Conservation (phyloP, 2,329 filamentous ascomycete species). For the Aspergillus ustus region DNA sequence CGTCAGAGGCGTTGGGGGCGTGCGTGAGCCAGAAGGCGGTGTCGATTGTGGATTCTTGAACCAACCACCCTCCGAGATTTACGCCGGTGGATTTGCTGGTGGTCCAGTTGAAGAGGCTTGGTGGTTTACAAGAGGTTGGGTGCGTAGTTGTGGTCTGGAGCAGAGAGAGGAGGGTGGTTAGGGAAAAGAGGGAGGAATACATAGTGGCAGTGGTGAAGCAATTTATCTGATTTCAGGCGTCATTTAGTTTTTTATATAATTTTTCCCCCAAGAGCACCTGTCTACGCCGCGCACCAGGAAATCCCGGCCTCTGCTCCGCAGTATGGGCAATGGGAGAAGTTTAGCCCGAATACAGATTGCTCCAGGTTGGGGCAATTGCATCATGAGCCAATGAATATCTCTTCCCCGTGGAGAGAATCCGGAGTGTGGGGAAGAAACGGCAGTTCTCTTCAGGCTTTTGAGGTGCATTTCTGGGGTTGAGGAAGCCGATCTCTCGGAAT, state of each 20-base stretch:
- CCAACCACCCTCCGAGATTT: conserved; percentile 33
- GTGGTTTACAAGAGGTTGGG: neutral
- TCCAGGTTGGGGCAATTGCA: neutral
- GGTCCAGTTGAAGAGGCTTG: conserved; percentile 23
- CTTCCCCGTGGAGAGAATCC: neutral
- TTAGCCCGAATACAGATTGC: neutral
- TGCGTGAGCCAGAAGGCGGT: conserved; percentile 27
- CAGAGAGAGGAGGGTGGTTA: neutral
- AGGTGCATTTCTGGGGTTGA: too few relatives aligned
- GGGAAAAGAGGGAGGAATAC: neutral
- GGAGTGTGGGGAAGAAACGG: conserved; percentile 1
- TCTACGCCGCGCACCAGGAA: neutral
- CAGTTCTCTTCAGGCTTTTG: too few relatives aligned
- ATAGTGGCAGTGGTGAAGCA: too few relatives aligned
- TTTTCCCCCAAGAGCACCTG: too few relatives aligned
- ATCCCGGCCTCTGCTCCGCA: too few relatives aligned
- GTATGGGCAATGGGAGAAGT: neutral
- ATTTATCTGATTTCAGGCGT: too few relatives aligned
- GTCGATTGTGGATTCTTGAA: conserved; percentile 33
- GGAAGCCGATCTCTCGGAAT: conserved; percentile 2
- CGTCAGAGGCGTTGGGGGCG: conserved; percentile 26
- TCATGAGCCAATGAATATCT: neutral
- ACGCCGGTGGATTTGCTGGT: conserved; percentile 21
- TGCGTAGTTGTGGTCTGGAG: neutral
- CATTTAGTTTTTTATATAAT: too few relatives aligned